phyloP scores from a whole-genome alignment of 2,329 filamentous ascomycete genomes.

The Gyromitra esculenta region DNA sequence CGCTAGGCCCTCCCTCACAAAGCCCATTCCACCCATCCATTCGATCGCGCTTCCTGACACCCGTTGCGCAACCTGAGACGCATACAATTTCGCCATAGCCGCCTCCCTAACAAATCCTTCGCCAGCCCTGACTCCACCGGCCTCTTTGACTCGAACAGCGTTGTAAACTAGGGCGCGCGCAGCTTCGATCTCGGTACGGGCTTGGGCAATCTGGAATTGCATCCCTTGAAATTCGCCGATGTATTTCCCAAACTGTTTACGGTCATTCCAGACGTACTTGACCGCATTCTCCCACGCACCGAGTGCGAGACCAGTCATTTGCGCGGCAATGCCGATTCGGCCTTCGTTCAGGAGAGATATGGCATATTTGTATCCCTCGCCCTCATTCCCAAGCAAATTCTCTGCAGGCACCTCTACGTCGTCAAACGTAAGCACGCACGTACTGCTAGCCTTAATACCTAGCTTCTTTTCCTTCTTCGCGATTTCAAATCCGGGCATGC shows the following conservation, averaged over 20 bases:
- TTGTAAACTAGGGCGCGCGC: constrained; percentile 95
- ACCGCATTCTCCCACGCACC: constrained; percentile 96
- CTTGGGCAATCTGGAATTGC: constrained; percentile 98
- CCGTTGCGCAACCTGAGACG: constrained; percentile 88
- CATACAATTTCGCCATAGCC: constrained; percentile 96
- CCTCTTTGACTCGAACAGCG: constrained; percentile 96
- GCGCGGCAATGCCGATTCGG: constrained; percentile 94
- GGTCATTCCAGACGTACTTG: constrained; percentile 96
- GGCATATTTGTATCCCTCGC: constrained; percentile 97
- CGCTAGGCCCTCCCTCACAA: constrained; percentile 92
- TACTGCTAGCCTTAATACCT: constrained; percentile 93
- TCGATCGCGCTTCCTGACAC: constrained; percentile 89
- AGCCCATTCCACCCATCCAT: constrained; percentile 99
- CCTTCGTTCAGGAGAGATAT: constrained; percentile 95
- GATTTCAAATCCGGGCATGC: constrained; percentile 86
- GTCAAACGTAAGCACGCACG: constrained; percentile 96
- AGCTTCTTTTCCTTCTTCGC: constrained; percentile 99
- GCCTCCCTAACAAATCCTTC: constrained; percentile 83
- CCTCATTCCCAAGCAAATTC: constrained; percentile 86
- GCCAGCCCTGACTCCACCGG: constrained; percentile 69
- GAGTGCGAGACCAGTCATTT: constrained; percentile 96
- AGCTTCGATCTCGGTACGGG: constrained; percentile 91
- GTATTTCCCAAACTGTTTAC: constrained; percentile 92
- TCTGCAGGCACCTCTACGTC: constrained; percentile 89
- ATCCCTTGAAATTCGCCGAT: constrained; percentile 98